Evolutionary conservation across 2,329 filamentous ascomycete genomes (phyloP).

Genomic region (Atkinsonella texensis): DNA sequence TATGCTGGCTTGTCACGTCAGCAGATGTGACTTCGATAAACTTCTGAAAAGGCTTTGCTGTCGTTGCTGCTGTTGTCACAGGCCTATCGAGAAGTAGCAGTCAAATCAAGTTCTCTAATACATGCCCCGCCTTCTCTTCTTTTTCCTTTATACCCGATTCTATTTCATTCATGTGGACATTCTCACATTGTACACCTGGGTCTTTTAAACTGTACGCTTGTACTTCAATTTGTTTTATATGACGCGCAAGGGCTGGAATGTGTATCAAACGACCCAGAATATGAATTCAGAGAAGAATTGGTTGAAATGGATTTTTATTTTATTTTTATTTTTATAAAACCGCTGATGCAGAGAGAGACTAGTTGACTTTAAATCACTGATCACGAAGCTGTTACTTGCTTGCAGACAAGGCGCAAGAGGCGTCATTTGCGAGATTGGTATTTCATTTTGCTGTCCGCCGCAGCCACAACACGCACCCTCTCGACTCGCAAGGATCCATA

Average conservation of each 20-base stretch:
- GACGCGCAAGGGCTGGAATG: neutral
- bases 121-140: neutral
- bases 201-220: neutral
- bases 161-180: neutral
- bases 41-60: no score
- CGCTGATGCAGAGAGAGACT: neutral
- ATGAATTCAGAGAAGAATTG: neutral
- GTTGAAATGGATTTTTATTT: neutral
- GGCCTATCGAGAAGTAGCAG: no score
- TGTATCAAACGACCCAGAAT: neutral
- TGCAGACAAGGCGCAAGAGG: neutral
- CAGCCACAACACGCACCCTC: neutral
- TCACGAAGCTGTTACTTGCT: neutral
- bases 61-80: no score
- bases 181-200: neutral
- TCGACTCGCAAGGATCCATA: neutral
- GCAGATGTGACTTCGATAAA: no score
- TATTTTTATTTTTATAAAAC: neutral
- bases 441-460: neutral
- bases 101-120: no score
- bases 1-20: no score
- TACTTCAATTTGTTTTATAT: constrained; percentile 2
- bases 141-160: neutral
- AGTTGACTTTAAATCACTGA: neutral
- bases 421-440: neutral